Conservation (phyloP, 495 filamentous ascomycete genomes). For the Clohesyomyces aquaticus region DNA sequence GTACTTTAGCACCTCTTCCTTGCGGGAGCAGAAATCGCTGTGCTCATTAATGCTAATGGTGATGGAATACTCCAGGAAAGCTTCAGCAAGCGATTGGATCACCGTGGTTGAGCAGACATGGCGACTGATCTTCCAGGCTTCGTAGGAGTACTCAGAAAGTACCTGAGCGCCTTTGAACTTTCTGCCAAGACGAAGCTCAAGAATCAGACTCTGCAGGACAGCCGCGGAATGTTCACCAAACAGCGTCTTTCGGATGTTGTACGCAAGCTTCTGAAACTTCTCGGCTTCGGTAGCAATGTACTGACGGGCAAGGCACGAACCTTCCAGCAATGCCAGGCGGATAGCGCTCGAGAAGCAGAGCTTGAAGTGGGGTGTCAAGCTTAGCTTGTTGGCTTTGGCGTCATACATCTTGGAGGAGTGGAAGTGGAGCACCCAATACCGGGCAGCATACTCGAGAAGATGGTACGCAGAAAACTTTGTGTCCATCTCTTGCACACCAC, state of each 20-base stretch:
- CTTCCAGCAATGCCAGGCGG: constrained; percentile 30
- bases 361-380: constrained; percentile 55
- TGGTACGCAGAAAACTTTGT: constrained; percentile 55
- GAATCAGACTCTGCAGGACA: constrained; percentile 55
- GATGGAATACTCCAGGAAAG: constrained; percentile 58
- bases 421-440: constrained; percentile 65
- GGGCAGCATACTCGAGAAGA: constrained; percentile 61
- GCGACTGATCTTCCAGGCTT: constrained; percentile 56
- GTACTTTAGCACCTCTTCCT: constrained; percentile 60
- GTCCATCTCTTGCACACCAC: constrained; percentile 35
- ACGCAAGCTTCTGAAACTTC: constrained; percentile 28
- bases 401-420: constrained; percentile 54
- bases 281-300: constrained; percentile 32
- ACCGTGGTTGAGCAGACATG: constrained; percentile 54
- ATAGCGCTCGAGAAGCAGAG: constrained; percentile 57
- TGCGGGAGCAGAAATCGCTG: constrained; percentile 54
- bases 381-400: constrained; percentile 53
- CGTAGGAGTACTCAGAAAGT: constrained; percentile 27
- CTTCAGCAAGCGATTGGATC: constrained; percentile 56
- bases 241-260: constrained; percentile 53
- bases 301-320: constrained; percentile 27
- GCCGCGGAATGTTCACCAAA: constrained; percentile 61
- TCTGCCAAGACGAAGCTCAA: constrained; percentile 45
- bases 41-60: constrained; percentile 53
- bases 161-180: constrained; percentile 17